These are phyloP conservation scores for Aureobasidium namibiae DNA, from an alignment of 2,329 filamentous ascomycete species.

Conservation along the genomic window DNA sequence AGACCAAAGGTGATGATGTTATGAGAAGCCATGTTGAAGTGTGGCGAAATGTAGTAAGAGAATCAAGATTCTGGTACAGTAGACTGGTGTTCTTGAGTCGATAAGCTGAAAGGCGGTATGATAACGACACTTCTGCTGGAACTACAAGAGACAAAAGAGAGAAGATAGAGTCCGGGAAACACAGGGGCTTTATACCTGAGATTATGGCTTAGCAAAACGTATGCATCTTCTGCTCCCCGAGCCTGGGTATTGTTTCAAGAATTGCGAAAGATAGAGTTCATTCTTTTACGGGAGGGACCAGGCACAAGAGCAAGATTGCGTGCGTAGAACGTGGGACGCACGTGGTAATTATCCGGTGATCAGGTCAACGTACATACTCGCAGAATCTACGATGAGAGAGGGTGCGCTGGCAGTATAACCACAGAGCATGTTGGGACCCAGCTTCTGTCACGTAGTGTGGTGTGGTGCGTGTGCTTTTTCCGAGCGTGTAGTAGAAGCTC, in stretches of 20 bases:
- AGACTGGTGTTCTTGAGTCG: background rate
- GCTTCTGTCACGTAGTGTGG: background rate
- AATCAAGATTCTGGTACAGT: background rate
- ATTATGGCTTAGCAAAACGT: background rate
- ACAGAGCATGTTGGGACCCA: background rate
- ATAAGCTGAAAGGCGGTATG: background rate
- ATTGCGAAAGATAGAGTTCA: background rate
- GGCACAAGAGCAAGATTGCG: background rate
- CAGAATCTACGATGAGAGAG: too few species aligned
- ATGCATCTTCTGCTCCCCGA: background rate
- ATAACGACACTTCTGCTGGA: background rate
- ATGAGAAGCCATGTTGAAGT: background rate
- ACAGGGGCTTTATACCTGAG: background rate
- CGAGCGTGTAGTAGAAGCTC: background rate
- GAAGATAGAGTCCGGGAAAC: background rate
- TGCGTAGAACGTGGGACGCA: background rate
- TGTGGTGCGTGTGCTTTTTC: background rate
- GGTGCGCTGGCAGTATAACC: background rate
- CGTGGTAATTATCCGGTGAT: background rate
- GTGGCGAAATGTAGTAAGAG: background rate
- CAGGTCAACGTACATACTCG: background rate
- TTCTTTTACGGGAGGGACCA: too few species aligned
- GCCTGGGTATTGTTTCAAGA: background rate
- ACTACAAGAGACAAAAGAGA: background rate
- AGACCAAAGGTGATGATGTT: background rate